Base-by-base conservation (phyloP, 495 filamentous ascomycete genomes). In the Rostrohypoxylon terebratum region DNA sequence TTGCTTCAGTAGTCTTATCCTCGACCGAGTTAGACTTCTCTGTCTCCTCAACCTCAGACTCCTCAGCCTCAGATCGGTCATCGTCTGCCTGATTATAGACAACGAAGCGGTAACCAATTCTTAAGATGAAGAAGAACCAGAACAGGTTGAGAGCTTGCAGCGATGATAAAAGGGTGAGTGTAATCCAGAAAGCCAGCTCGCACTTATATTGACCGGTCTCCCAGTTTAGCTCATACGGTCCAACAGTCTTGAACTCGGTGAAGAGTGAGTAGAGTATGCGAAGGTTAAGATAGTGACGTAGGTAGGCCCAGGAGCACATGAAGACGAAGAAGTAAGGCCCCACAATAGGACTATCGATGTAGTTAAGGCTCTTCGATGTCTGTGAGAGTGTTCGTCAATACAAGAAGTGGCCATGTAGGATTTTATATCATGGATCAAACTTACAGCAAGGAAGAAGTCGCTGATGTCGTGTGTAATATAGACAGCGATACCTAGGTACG, bases 401-500 rank as follows among this genome's bases (percentile, higher is more conserved):
- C 11, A 7, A 34, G 11, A 59, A 38, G 23, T 48, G 8, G 9
- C 4, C 66, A 60, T 20, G 13, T 6, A 7, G 59, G 40, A 28
- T 20, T 18, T 7, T 38, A 18, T 20, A 20, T 1, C 21, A 31
- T n/a, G 21, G 59, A 28, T 62, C 44, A 20, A 47, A 85, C 92
- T 80, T 89, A 96, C 93, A 20, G 96, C 96, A 14, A 99, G 86
- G 88, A 99, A 99, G 81, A 98, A 97, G 77, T 99, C 96, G 59
- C 89, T 92, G 69, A 98, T 92, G 73, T 99, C 96, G 76, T 97
- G 94, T 20, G 96, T 98, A 68, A 98, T 94, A 79, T 97, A 99
- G 7, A 99, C 95, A 31, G 93, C 94, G 42, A 99, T 77, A n/a
- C 96, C 96, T 83, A 99, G 96, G 79, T 96, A 94, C 8, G 96